Evolutionary conservation across 108 stramenopile species (phyloP).

Genomic region (Pseudonitzschia multiseries): DNA sequence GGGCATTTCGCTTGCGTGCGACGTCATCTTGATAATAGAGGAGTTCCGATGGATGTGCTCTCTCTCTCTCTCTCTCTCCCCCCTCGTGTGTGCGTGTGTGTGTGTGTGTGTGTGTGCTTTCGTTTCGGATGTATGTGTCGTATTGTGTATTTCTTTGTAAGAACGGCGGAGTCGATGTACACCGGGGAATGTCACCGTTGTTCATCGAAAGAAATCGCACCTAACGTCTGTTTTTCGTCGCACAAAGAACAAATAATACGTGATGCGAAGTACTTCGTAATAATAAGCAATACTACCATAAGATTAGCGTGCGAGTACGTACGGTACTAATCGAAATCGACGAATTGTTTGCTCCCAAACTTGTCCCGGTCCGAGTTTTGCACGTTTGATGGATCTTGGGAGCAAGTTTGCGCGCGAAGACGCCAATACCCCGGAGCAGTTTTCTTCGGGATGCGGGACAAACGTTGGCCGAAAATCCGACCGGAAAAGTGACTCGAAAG

Average conservation of each 20-base stretch:
- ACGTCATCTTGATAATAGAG: neutral
- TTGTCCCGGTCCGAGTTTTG: neutral
- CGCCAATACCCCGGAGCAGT: too few relatives aligned
- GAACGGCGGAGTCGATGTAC: neutral
- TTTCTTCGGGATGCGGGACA: neutral
- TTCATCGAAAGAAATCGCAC: too few relatives aligned
- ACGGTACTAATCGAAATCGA: too few relatives aligned
- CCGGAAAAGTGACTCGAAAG: neutral
- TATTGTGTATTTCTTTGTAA: neutral
- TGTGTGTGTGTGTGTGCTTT: too few relatives aligned
- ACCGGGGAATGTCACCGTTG: too few relatives aligned
- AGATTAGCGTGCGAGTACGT: too few relatives aligned
- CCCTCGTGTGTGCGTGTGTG: too few relatives aligned
- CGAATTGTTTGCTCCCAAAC: neutral
- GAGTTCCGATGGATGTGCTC: neutral
- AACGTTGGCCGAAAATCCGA: neutral
- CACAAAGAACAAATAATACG: neutral
- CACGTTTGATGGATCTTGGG: neutral
- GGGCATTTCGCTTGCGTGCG: slow-evolving; percentile 1
- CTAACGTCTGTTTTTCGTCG: neutral
- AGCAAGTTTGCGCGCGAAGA: neutral
- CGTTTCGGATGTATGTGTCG: neutral
- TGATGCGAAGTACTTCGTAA: too few relatives aligned
- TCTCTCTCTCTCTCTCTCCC: too few relatives aligned
- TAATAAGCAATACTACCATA: too few relatives aligned